Conservation (phyloP, 257 asterid genomes). For the Solanum etuberosum region DNA sequence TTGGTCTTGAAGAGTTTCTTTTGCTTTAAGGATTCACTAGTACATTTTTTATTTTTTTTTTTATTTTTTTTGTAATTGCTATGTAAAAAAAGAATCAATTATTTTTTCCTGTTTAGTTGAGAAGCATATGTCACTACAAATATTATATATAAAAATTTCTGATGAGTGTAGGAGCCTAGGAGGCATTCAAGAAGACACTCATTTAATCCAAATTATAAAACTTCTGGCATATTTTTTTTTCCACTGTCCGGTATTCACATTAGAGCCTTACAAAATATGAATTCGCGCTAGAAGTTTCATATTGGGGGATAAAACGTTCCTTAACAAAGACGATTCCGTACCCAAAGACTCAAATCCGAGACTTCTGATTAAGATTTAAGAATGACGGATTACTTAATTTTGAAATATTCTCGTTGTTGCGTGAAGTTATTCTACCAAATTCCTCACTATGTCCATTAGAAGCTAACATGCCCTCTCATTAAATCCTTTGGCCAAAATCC, state of each 20-base stretch:
- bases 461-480: neutral
- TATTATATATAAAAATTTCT: neutral
- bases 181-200: neutral
- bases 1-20: neutral
- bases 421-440: neutral
- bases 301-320: neutral
- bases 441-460: neutral
- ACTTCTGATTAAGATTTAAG: too few relatives aligned
- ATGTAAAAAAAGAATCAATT: neutral
- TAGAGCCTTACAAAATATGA: neutral
- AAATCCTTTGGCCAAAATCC: neutral
- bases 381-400: neutral
- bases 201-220: too few relatives aligned
- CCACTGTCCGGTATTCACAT: too few relatives aligned
- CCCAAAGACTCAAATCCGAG: fast-evolving
- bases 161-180: too few relatives aligned
- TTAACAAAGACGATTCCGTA: fast-evolving
- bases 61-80: neutral
- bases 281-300: neutral
- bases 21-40: neutral
- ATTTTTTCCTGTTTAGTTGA: neutral
- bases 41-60: neutral
- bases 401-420: neutral
- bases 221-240: neutral
- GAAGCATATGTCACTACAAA: neutral